Percentiles rank a stretch among this genome's conserved stretches.
phyloP scores from a whole-genome alignment of 2,329 filamentous ascomycete genomes.

The Colletotrichum noveboracense region DNA sequence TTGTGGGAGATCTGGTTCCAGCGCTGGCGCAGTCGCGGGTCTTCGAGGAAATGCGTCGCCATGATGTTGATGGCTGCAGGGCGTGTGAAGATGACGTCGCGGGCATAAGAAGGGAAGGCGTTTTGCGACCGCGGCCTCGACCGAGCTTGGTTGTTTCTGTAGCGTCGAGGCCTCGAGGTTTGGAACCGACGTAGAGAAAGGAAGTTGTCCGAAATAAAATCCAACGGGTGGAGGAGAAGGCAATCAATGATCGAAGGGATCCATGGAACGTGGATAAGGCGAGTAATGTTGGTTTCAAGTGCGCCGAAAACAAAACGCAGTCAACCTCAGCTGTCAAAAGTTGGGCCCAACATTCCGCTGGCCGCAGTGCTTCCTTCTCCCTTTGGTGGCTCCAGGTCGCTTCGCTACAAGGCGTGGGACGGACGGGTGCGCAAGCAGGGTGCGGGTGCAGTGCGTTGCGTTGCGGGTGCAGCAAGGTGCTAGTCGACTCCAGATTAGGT shows the following conservation, averaged over 20 bases:
- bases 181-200: background rate
- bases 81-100: slow-evolving; percentile 9
- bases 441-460: background rate
- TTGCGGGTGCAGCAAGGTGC: background rate
- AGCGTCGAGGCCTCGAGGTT: slow-evolving; percentile 6
- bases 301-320: slow-evolving; percentile 16
- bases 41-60: slow-evolving; percentile 64
- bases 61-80: slow-evolving; percentile 39
- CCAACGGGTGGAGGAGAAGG: background rate
- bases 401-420: background rate
- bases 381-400: background rate
- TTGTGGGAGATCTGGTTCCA: slow-evolving; percentile 94
- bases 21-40: slow-evolving; percentile 89
- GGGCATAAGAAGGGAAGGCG: background rate
- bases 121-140: slow-evolving; percentile 9
- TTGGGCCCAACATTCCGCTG: slow-evolving; percentile 21
- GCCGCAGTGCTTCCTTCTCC: background rate
- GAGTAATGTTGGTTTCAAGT: slow-evolving; percentile 20
- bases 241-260: background rate
- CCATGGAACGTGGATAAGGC: slow-evolving; percentile 9
- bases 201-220: background rate
- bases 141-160: background rate
- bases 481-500: background rate
- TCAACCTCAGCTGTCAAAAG: slow-evolving; percentile 13
- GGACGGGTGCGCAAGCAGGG: background rate